Base-by-base conservation (phyloP, 495 filamentous ascomycete species). In the Penicillium cataractarum region DNA sequence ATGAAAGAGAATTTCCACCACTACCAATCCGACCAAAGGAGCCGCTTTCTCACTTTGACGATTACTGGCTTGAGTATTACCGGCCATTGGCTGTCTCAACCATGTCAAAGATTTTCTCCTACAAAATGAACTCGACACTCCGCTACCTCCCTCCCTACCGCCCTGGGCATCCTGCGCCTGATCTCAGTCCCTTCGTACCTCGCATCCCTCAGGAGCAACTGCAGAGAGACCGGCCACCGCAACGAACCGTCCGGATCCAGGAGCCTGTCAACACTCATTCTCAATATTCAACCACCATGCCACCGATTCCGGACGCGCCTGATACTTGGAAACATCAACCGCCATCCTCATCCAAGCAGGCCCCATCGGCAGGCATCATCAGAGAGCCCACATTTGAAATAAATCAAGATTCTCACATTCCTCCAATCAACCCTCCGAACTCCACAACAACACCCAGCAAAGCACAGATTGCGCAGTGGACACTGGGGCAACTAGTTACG, bases 31-130 rank as follows among this genome's bases (percentile, higher is more conserved):
- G 76, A 32, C 74, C 76, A 4, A 77, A 77, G 35, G 87, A 88
- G 37, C 80, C 86, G 4, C 76, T 94, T 17, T 82, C 83, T 5
- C 87, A 84, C 51, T 92, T 91, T 62, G 95, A 99, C 66, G 94
- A 98, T 69, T 98, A 96, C 74, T 99, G 96, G 96, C 81, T 94
- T n/a, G 95, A 98, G 66, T 97, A 97, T 71, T 99, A 99, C 73
- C 87, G 92, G 9, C 96, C 95, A 1, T 82, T 89, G 15, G 88
- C 89, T 0, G 73, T 98, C 6, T 95, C 93, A 0, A 92, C 92
- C 0, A 90, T 97, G 61, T 80, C 83, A 9, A 98, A 97, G 74
- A 87, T 97, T 65, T 97, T 96, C 69, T 84, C 92, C 0, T 96
- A 87, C 76, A 91, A 90, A 66, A 90, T 97, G 82, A 96, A 96